Evolutionary conservation across 345 rosid species (phyloP).

Genomic region (Eucalyptus lansdowneana): DNA sequence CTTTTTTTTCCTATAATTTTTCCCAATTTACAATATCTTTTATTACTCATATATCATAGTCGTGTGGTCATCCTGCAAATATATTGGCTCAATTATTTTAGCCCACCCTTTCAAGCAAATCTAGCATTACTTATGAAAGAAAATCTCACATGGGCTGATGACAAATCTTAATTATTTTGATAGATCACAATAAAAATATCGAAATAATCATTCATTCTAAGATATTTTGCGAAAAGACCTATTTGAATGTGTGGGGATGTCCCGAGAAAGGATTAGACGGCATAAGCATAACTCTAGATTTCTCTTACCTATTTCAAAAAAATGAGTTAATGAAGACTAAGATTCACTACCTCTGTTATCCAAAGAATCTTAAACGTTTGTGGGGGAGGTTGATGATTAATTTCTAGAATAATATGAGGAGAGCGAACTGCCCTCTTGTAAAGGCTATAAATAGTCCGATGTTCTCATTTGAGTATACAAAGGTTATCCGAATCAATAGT

Average conservation of each 20-base stretch:
- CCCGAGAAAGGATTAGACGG: not conserved
- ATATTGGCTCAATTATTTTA: not conserved
- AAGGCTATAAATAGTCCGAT: not conserved
- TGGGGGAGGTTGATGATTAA: not conserved
- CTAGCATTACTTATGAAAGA: not conserved
- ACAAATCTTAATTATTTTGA: not conserved
- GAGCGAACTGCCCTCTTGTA: not conserved
- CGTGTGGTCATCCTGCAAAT: not conserved
- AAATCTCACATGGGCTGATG: not conserved
- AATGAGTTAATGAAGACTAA: not conserved
- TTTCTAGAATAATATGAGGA: not conserved
- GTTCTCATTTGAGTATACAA: not conserved
- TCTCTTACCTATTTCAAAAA: not conserved
- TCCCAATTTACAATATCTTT: not conserved
- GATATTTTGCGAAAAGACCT: not conserved
- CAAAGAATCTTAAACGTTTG: not conserved
- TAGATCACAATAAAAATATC: not conserved
- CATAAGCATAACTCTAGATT: not conserved
- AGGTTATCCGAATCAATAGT: no score
- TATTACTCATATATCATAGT: not conserved
- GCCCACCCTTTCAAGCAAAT: not conserved
- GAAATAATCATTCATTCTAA: not conserved
- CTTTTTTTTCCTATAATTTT: not conserved
- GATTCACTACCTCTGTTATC: not conserved
- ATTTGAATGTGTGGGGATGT: not conserved